Evolutionary conservation across 176 grass and related monocot genomes (phyloP).

Genomic region (Zea mays): Zm-B73-REFERENCE-NAM-5.0 NC_050105.1:103266501-103267000

Average conservation of each 20-base stretch:
- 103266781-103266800: neutral
- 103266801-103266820: neutral
- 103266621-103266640: neutral
- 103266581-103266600: conserved; percentile 17
- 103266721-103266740: neutral
- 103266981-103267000: neutral
- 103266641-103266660: conserved; percentile 9
- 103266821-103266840: neutral
- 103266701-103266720: neutral
- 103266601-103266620: neutral
- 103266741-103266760: neutral
- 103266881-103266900: neutral
- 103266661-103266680: neutral
- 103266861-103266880: neutral
- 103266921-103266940: neutral
- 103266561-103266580: neutral
- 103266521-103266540: neutral
- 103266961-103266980: neutral
- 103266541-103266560: neutral
- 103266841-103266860: neutral
- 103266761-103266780: neutral
- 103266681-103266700: neutral
- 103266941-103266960: neutral
- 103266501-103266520: neutral
- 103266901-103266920: neutral